Base-by-base conservation (phyloP, 73 alveolate species). In the Paramecium primaurelia region DNA sequence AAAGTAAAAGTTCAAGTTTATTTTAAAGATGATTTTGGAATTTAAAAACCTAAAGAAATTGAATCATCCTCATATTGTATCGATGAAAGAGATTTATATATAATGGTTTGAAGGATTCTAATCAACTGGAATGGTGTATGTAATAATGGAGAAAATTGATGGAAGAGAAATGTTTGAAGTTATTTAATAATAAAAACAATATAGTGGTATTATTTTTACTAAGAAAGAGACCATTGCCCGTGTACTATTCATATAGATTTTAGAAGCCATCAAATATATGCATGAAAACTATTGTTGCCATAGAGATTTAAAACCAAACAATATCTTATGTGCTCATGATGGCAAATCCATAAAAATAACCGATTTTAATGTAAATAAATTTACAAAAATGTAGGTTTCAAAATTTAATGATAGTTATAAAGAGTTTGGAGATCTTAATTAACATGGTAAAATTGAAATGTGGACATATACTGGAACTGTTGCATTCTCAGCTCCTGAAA, bases 401-500 rank as follows among this genome's bases (percentile, higher is more conserved):
- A 87, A 87, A 69, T 87, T 87, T 64, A 87, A 86, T 68, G 93
- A 87, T 69, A 73, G 86, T 40, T 87, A 87, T 16, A 87, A 87
- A 58, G 86, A 87, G n/a, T 87, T 58, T 34, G 93, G 93, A 59
- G 88, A 87, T 42, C 49, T 73, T 7, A 87, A 64, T 58, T 14
- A 75, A 75, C 88, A 75, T 75, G 71, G 86, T 1, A 87, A 87
- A 28, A 60, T 87, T 25, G 86, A 87, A 87, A 87, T 87, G 93
- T 87, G 93, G 93, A 87, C 93, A 25, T 87, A 87, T 32, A 87
- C 93, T 16, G 93, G 93, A 6, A 87, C 93, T 16, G 93, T 87
- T 2, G 84, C 93, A 22, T 87, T 87, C 58, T 87, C 93, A 59
- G 93, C 93, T 6, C 93, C 93, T 30, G 93, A 87, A 18, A 87